Evolutionary conservation across 345 rosid genomes (phyloP).

Genomic region (Moricandia arvensis): DNA sequence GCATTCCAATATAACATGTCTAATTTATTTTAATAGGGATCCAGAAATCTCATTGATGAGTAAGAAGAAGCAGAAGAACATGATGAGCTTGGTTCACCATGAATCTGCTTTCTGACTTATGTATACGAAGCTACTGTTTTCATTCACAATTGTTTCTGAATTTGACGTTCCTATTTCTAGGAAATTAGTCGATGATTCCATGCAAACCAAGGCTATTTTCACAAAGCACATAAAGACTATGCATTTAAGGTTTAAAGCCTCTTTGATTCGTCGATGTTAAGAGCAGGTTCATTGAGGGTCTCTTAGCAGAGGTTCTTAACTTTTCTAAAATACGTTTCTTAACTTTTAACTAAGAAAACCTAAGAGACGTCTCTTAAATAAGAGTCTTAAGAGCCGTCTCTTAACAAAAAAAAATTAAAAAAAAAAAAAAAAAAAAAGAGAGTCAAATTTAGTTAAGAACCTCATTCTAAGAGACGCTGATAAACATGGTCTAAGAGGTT

Average conservation of each 20-base stretch:
- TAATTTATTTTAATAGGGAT: too few species aligned
- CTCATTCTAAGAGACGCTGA: too few species aligned
- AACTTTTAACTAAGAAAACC: too few species aligned
- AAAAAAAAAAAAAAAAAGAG: too few species aligned
- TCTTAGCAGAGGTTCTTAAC: too few species aligned
- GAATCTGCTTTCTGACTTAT: constrained; percentile 14
- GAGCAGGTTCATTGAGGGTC: too few species aligned
- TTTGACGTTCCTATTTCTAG: constrained; percentile 1
- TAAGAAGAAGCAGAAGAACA: constrained; percentile 11
- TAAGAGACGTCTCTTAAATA: too few species aligned
- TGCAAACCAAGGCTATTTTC: constrained; percentile 29
- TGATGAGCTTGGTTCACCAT: constrained; percentile 1
- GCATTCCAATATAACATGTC: not conserved
- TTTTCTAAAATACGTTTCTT: too few species aligned
- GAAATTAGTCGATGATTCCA: constrained; percentile 27
- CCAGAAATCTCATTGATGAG: constrained; percentile 59
- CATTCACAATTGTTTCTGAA: not conserved
- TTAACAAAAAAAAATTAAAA: too few species aligned
- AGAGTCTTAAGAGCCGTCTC: too few species aligned
- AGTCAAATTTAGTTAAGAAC: too few species aligned
- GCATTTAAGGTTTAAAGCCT: constrained; percentile 18
- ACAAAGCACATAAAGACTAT: not conserved
- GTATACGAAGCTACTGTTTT: constrained; percentile 28
- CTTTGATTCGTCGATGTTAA: not conserved
- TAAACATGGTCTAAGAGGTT: too few species aligned